A percentile compares a stretch with the other conserved stretches of the same genome.
These are phyloP conservation scores for Globomyces sp. DNA, from an alignment of 371 early-diverging fungal species.

Conservation along the genomic window DNA sequence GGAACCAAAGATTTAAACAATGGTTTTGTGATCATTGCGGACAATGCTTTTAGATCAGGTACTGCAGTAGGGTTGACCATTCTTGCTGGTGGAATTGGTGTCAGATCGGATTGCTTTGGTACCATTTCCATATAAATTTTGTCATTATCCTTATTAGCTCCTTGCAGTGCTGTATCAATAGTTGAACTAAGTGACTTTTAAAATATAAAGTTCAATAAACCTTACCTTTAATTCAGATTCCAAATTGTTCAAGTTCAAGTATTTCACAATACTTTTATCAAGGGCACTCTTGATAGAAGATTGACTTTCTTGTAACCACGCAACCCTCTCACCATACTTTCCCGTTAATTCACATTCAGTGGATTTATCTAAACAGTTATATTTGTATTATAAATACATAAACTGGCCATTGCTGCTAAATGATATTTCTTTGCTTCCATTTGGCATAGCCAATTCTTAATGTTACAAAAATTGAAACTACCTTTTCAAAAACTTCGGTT, in stretches of 20 bases:
- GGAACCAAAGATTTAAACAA: conserved; percentile 84
- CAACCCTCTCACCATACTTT: conserved; percentile 83
- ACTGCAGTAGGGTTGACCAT: conserved; percentile 70
- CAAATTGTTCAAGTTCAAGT: background rate
- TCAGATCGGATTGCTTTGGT: conserved; percentile 59
- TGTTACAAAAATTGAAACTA: conserved; percentile 1
- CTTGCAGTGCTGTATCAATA: conserved; percentile 33
- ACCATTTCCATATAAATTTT: conserved; percentile 79
- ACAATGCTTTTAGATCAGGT: conserved; percentile 46
- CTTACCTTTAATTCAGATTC: conserved; percentile 29
- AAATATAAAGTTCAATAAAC: background rate
- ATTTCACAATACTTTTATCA: conserved; percentile 25
- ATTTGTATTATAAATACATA: conserved; percentile 41
- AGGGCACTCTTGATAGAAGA: conserved; percentile 49
- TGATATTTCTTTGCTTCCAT: conserved; percentile 68
- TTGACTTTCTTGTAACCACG: conserved; percentile 64
- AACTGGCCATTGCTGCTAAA: conserved; percentile 74
- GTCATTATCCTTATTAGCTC: conserved; percentile 88
- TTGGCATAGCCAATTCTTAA: conserved; percentile 59
- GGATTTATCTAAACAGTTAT: conserved; percentile 43
- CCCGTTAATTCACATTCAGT: conserved; percentile 65
- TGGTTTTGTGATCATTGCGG: conserved; percentile 61
- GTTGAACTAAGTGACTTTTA: background rate
- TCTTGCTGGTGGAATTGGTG: conserved; percentile 63
- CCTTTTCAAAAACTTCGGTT: conserved; percentile 26